Evolutionary conservation across 768 basidiomycete genomes (phyloP).

Genomic region (Mycena kentingensis): DNA sequence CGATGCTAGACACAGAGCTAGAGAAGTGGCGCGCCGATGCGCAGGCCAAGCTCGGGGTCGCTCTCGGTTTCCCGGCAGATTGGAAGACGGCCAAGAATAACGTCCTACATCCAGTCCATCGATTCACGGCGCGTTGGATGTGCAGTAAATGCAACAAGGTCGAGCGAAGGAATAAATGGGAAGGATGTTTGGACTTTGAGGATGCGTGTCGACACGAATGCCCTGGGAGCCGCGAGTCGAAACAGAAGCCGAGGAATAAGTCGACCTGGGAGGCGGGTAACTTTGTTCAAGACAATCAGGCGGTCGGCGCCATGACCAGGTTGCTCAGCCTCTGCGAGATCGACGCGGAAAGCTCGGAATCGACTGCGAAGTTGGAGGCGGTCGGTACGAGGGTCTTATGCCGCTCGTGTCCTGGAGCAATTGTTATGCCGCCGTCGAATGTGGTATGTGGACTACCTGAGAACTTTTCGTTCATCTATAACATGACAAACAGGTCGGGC

Average conservation of each 20-base stretch:
- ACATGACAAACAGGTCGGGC: conserved; percentile 49
- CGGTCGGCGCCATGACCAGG: conserved; percentile 43
- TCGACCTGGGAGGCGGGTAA: conserved; percentile 49
- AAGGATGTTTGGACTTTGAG: conserved; percentile 55
- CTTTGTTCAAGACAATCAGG: conserved; percentile 66
- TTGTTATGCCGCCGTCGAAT: conserved; percentile 49
- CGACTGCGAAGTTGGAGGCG: conserved; percentile 21
- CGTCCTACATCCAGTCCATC: conserved; percentile 55
- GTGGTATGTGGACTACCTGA: conserved; percentile 40
- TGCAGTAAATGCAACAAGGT: conserved; percentile 54
- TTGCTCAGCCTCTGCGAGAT: conserved; percentile 35
- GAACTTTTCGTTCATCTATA: neutral
- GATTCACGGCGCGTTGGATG: conserved; percentile 59
- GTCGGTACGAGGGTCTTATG: conserved; percentile 45
- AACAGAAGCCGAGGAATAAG: conserved; percentile 23
- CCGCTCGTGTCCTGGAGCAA: conserved; percentile 47
- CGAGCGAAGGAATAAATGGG: conserved; percentile 34
- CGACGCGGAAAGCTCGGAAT: conserved; percentile 33
- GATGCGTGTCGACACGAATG: conserved; percentile 66
- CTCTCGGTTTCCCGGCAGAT: conserved; percentile 48
- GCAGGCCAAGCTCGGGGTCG: conserved; percentile 42
- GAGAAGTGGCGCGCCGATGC: conserved; percentile 50
- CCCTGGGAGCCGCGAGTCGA: conserved; percentile 32
- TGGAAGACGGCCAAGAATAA: conserved; percentile 54
- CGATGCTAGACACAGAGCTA: conserved; percentile 47